phyloP scores from a whole-genome alignment of 2,329 filamentous ascomycete species.

The Xylaria sp. region DNA sequence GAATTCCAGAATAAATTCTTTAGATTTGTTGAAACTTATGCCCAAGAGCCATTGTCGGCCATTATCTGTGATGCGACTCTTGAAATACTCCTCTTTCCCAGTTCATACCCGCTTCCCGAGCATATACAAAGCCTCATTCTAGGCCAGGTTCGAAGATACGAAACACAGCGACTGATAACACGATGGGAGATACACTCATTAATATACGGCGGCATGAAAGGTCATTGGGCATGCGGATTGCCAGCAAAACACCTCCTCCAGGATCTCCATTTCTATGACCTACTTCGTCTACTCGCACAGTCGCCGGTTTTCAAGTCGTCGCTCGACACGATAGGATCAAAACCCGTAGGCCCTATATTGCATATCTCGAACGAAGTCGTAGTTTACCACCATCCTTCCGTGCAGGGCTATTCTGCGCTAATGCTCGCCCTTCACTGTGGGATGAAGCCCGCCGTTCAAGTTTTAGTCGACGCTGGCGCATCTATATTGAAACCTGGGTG shows the following conservation, averaged over 20 bases:
- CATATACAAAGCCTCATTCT: slow-evolving; percentile 5
- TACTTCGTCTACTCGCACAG: slow-evolving; percentile 1
- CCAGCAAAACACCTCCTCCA: neutral
- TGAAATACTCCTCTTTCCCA: neutral
- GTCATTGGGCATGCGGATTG: neutral
- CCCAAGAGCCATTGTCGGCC: neutral
- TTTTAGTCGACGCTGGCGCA: slow-evolving; percentile 30
- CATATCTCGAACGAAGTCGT: neutral
- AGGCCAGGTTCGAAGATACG: neutral
- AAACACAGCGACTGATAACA: neutral
- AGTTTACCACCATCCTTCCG: neutral
- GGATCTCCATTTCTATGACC: slow-evolving; percentile 2
- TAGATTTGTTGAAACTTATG: neutral
- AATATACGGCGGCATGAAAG: neutral
- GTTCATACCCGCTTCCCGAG: neutral
- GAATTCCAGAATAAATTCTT: neutral
- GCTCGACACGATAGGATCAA: neutral
- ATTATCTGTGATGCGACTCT: neutral
- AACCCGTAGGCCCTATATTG: too few relatives aligned
- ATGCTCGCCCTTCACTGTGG: slow-evolving; percentile 32
- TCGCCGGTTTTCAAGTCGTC: neutral
- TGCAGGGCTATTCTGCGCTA: slow-evolving; percentile 17
- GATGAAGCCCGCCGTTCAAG: slow-evolving; percentile 30
- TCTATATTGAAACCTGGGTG: slow-evolving; percentile 11
- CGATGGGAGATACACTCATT: neutral